Evolutionary conservation across 345 rosid species (phyloP).

Genomic region (Eutrema japonicum): DNA sequence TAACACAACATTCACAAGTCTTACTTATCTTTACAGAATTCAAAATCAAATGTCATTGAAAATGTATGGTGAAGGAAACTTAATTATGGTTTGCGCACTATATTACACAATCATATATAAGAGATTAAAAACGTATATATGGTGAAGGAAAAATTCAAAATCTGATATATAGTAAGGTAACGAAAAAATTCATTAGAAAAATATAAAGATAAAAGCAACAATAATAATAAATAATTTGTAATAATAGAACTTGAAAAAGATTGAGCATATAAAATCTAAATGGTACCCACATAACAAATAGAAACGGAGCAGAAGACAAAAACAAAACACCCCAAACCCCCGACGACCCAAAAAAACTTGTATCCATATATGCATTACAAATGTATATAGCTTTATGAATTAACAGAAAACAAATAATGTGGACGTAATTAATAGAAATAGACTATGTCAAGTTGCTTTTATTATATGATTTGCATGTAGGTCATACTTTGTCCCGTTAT

Average conservation of each 20-base stretch:
- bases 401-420: conserved; percentile 27
- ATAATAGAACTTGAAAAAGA: conserved; percentile 40
- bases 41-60: too few species aligned
- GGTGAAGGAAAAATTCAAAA: conserved; percentile 21
- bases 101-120: too few species aligned
- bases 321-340: conserved; percentile 42
- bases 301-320: conserved; percentile 43
- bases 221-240: conserved; percentile 22
- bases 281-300: conserved; percentile 44
- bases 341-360: conserved; percentile 41
- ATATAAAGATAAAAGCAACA: conserved; percentile 12
- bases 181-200: neutral
- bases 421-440: conserved; percentile 40
- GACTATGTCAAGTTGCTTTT: conserved; percentile 42
- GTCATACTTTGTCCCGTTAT: conserved; percentile 39
- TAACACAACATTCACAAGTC: too few species aligned
- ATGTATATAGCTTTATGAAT: conserved; percentile 14
- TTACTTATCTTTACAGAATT: too few species aligned
- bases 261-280: conserved; percentile 41
- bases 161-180: neutral
- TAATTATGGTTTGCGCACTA: too few species aligned
- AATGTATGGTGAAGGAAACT: too few species aligned
- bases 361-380: conserved; percentile 37
- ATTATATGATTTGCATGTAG: conserved; percentile 43
- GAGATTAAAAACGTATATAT: too few species aligned